A percentile compares a stretch with the other conserved stretches of the same genome.
phyloP scores from a whole-genome alignment of 2,329 filamentous ascomycete species.

The Phialophora expanda region DNA sequence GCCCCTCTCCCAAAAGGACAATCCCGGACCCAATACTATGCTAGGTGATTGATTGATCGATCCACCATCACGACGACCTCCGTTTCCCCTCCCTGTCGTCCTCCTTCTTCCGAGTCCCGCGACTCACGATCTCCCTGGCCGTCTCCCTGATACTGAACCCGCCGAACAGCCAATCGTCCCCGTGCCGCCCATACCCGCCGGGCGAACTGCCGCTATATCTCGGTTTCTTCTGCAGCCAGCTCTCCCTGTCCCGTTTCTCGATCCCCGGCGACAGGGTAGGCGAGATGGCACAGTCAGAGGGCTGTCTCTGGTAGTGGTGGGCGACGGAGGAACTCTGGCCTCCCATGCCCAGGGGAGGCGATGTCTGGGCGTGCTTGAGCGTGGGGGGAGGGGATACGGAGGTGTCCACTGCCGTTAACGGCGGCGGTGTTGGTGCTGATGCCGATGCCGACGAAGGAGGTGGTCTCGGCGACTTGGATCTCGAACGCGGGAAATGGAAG shows the following conservation, averaged over 20 bases:
- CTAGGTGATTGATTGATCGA: not conserved
- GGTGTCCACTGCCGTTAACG: not conserved
- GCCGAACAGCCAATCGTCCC: constrained; percentile 59
- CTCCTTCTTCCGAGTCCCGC: constrained; percentile 13
- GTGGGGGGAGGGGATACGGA: not conserved
- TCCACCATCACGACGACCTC: not conserved
- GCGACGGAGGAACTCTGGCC: not conserved
- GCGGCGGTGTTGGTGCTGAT: not conserved
- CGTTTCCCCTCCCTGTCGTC: constrained; percentile 3
- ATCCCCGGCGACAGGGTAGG: constrained; percentile 3
- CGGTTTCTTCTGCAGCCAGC: constrained; percentile 40
- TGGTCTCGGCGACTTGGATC: constrained; percentile 17
- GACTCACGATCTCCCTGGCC: constrained; percentile 39
- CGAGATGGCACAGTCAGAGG: constrained; percentile 18
- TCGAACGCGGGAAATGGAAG: constrained; percentile 13
- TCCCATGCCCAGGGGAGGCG: not conserved
- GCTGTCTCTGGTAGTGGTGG: constrained; percentile 8
- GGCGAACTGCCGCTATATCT: constrained; percentile 43
- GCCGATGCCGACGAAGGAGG: constrained; percentile 7
- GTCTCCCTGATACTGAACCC: constrained; percentile 56
- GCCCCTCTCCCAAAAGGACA: no score
- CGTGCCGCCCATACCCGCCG: constrained; percentile 55
- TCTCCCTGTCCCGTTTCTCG: constrained; percentile 14
- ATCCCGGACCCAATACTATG: not conserved
- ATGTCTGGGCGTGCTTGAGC: constrained; percentile 19